Evolutionary conservation across 495 filamentous ascomycete species (phyloP).

Genomic region (Xylaria sp.): DNA sequence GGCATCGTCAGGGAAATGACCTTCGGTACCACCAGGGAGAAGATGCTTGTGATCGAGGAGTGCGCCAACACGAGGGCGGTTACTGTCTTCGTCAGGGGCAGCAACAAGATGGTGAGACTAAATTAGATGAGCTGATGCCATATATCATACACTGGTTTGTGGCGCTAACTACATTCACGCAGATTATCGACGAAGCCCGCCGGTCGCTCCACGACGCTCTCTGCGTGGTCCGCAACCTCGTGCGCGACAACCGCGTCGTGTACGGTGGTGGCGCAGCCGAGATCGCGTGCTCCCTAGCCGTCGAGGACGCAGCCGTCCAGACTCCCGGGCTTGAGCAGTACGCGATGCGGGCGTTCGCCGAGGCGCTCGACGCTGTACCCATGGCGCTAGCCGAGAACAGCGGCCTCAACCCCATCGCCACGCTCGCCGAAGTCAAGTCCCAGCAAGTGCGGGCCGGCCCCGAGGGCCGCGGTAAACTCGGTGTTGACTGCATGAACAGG

Average conservation of each 20-base stretch:
- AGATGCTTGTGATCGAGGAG: conserved; percentile 99
- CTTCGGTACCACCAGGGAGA: conserved; percentile 96
- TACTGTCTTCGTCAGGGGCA: conserved; percentile 93
- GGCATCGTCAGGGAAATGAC: conserved; percentile 92
- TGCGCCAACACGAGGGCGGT: conserved; percentile 97
- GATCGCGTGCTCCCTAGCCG: conserved; percentile 95
- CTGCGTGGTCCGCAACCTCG: conserved; percentile 96
- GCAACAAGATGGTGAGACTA: conserved; percentile 92
- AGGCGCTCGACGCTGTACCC: conserved; percentile 93
- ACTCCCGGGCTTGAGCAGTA: conserved; percentile 97
- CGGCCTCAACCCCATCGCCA: conserved; percentile 93
- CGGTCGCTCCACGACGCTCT: conserved; percentile 96
- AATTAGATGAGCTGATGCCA: background rate
- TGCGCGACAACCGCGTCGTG: conserved; percentile 96
- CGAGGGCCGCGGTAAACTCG: conserved; percentile 67
- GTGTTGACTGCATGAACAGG: conserved; percentile 96
- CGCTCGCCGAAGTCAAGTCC: conserved; percentile 91
- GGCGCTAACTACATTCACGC: conserved; percentile 24
- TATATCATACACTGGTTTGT: conserved; percentile 2
- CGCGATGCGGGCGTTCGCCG: conserved; percentile 96
- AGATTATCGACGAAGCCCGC: conserved; percentile 99
- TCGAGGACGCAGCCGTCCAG: conserved; percentile 94
- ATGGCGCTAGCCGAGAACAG: conserved; percentile 98
- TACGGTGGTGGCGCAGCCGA: conserved; percentile 98
- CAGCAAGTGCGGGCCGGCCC: conserved; percentile 92